Base-by-base conservation (phyloP, 1,284 basidiomycete species). In the Polyporus tsugae region DNA sequence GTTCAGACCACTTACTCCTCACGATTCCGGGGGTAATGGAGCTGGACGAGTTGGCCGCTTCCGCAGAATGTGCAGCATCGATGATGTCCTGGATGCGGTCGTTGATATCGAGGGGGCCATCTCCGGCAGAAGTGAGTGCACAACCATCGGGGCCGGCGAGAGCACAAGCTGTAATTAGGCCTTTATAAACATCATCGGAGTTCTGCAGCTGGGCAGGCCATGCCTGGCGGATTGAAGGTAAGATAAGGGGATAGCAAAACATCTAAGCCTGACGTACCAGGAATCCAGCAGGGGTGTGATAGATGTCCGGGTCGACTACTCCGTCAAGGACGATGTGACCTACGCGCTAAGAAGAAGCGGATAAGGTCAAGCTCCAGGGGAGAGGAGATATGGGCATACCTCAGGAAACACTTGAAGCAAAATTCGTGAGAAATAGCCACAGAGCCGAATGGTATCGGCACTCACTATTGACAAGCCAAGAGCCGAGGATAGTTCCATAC, bases 381-480 rank as follows among this genome's bases (percentile, higher is more conserved):
- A 15, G 4, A 9, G 13, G 22, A 11, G 10, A 25, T 25, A 5
- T 3, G 22, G 4, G 41, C 53, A 25, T 22, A 71, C 72, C 58
- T 73, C 66, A 6, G 72, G 72, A 29, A 69, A 71, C 70, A 69
- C 70, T 71, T 2, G 25, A 15, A n/a, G 2, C 6, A 1, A 38
- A 5, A 41, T 29, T 39, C 19, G 39, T 46, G 1, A 35, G 35
- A 1, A 7, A 29, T 2, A 3, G 4, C 3, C 36, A 17, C 13
- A 22, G 13, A 5, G 3, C 9, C 6, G n/a, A 4, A 52, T 19
- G 15, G n/a, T 2, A n/a, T 2, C 3, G 0, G 7, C 5, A 66
- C 73, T 66, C 35, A 73, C 73, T 74, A n/a, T 72, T 67, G 11
- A 74, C 53, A 29, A 74, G 44, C 67, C 70, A 73, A 1, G 67